phyloP scores from a whole-genome alignment of 1,284 basidiomycete species.

The Austroboletus novae-zelandiae region DNA sequence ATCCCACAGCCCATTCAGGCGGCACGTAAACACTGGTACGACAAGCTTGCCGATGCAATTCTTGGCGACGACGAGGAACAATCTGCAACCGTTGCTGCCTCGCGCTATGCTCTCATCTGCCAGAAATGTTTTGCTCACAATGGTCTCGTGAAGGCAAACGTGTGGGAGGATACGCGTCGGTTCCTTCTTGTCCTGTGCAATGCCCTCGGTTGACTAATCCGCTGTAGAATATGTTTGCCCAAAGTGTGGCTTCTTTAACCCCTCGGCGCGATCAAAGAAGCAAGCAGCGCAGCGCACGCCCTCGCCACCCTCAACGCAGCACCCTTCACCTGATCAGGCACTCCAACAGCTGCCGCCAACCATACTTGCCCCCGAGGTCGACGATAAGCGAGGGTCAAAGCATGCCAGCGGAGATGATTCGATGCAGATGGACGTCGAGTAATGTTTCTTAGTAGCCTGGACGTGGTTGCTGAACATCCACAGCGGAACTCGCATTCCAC shows the following conservation, averaged over 20 bases:
- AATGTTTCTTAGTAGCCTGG: constrained; percentile 3
- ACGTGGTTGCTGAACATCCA: not conserved
- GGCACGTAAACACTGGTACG: constrained; percentile 82
- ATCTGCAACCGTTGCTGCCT: constrained; percentile 43
- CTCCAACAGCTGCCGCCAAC: constrained; percentile 5
- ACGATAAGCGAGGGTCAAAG: not conserved
- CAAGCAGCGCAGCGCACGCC: constrained; percentile 21
- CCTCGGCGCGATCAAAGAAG: constrained; percentile 47
- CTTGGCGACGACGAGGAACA: constrained; percentile 77
- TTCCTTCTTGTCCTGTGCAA: constrained; percentile 20
- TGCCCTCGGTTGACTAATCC: constrained; percentile 1
- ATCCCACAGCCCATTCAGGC: constrained; percentile 47
- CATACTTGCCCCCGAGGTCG: not conserved
- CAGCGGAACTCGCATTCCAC: not conserved
- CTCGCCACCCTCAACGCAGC: constrained; percentile 23
- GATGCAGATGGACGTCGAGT: constrained; percentile 13
- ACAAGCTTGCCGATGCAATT: constrained; percentile 83
- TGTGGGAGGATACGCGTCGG: constrained; percentile 90
- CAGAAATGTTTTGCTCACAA: constrained; percentile 92
- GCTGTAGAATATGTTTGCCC: constrained; percentile 70
- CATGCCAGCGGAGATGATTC: constrained; percentile 7
- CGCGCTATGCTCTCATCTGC: constrained; percentile 93
- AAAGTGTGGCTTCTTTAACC: constrained; percentile 74
- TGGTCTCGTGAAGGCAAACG: constrained; percentile 85
- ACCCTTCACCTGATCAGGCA: constrained; percentile 8